Base-by-base conservation (phyloP, 1,284 basidiomycete species). In the Ustilago cynodontis region DNA sequence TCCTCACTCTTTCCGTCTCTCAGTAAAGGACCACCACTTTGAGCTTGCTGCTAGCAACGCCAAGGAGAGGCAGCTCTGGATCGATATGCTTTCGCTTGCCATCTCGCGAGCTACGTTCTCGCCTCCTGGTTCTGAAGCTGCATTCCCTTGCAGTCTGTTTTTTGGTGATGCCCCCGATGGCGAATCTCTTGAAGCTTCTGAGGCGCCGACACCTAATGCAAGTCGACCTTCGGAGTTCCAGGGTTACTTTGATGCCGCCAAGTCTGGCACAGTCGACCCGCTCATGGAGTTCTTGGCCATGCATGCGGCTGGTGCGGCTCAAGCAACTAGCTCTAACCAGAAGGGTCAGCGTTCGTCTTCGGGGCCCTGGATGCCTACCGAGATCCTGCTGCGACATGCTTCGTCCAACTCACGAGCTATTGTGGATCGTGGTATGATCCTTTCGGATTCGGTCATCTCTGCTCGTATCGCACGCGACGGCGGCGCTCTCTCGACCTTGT, bases 361-460 rank as follows among this genome's bases (percentile, higher is more conserved):
- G 8, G 63, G 62, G 3, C 58, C 74, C 10, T 78, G 75, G 75
- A 67, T 78, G 63, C 75, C 75, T 9, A 78, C 73, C 43, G 79
- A 83, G 62, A 77, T 82, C 55, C 51, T 77, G 51, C 65, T 83
- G 50, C 72, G 81, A 22, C 80, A 83, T 57, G 78, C 80, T 4
- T 79, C 82, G 16, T 52, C 79, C 45, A 80, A 80, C 47, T 78
- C 78, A 35, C 77, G 82, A 26, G 73, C 77, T 20, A 72, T 76
- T 28, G 75, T 80, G 24, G 82, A 85, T 55, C 79, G 81, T 10
- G 77, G 78, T 18, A 85, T 85, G 83, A 52, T 85, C 28, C 78
- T 85, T 49, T 82, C 83, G 14, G 82, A 85, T 45, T 62, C 75
- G 20, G 77, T 79, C 58, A 72, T 82, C 37, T 71, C 74, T n/a